Evolutionary conservation across 2,329 filamentous ascomycete genomes (phyloP).

Genomic region (Talaromyces albobiverticillius): DNA sequence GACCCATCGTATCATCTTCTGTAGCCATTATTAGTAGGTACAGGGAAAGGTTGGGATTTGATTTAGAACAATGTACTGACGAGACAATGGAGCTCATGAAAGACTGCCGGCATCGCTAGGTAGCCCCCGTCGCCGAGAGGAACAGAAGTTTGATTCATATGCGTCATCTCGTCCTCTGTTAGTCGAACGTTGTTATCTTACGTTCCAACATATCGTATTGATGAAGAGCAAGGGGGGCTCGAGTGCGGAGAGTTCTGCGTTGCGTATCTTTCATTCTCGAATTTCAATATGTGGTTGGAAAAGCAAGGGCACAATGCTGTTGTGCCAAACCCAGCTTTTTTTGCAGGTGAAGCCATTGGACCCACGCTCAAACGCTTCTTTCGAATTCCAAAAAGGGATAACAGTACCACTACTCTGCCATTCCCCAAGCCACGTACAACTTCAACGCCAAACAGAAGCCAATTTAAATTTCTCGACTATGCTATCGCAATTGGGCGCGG

Average conservation of each 20-base stretch:
- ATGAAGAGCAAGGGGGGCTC: slow-evolving; percentile 13
- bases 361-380: slow-evolving; percentile 1
- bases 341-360: slow-evolving; percentile 5
- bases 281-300: slow-evolving; percentile 19
- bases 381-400: neutral
- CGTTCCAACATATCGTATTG: slow-evolving; percentile 11
- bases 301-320: neutral
- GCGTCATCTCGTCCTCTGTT: too few species aligned
- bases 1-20: too few species aligned
- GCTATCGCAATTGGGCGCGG: slow-evolving; percentile 17
- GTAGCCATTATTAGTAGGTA: too few species aligned
- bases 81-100: too few species aligned
- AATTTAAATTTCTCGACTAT: slow-evolving; percentile 21
- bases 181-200: too few species aligned
- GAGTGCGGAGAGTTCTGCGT: slow-evolving; percentile 23
- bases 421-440: slow-evolving; percentile 9
- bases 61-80: too few species aligned
- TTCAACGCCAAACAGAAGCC: slow-evolving; percentile 5
- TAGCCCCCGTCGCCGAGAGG: too few species aligned
- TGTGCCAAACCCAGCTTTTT: slow-evolving; percentile 2
- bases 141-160: too few species aligned
- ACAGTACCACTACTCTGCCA: neutral
- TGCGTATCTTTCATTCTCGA: slow-evolving; percentile 22
- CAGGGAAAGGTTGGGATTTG: too few species aligned
- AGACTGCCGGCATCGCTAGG: too few species aligned